Base-by-base conservation (phyloP, 176 grass and related monocot species). In the Eremochloa ophiuroides region DNA sequence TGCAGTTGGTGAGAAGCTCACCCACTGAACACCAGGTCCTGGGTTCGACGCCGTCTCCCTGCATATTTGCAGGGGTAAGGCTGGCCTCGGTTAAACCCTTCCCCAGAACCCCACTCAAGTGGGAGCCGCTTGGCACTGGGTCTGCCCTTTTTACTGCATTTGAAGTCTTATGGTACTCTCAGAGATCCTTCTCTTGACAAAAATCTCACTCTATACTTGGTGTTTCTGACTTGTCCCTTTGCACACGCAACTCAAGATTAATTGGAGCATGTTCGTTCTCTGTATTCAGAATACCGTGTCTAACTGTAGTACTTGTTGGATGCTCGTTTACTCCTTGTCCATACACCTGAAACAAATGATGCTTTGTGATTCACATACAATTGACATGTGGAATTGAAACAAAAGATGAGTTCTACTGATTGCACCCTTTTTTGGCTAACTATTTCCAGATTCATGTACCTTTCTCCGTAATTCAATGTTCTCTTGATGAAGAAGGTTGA, bases 401-500 rank as follows among this genome's bases (percentile, higher is more conserved):
- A 26, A 42, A 66, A 34, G 9, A 31, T 42, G 12, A 66, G 7
- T 34, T 56, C 20, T 56, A 66, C 26, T 34, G 66, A 9, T 9
- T 74, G 18, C 18, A 31, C 63, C 4, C 10, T 20, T 66, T 7
- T 67, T 86, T 33, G 66, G 47, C 34, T 68, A 65, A 85, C 73
- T 71, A 22, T 48, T 72, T 25, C 8, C 59, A 25, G n/a, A 53
- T 76, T 15, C 26, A 9, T 4, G 0, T 69, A 94, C 89, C 74
- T 89, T 92, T 68, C 85, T 87, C 14, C 55, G 71, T 75, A 95
- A 61, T 73, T 89, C 74, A 47, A 83, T 87, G 58, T 92, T 92
- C 53, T 91, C 89, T 66, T 90, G 78, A 56, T 69, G 62, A 56
- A 79, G 42, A 25, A 85, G 27, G 76, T 80, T 90, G 66, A 89